Evolutionary conservation across 192 early-diverging fungal genomes (phyloP).

Genomic region (Spizellomyces sp.): DNA sequence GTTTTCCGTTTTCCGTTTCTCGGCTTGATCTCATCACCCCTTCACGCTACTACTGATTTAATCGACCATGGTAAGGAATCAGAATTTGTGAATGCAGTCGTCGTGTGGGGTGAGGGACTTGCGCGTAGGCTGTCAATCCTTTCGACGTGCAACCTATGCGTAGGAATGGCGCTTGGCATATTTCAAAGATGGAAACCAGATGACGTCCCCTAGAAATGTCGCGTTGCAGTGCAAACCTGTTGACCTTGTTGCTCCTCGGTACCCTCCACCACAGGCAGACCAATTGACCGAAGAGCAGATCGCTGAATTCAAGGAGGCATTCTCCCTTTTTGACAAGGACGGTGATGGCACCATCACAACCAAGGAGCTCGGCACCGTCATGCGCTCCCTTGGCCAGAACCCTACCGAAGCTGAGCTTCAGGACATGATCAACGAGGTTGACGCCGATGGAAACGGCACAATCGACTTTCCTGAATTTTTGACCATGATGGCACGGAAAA

Average conservation of each 20-base stretch:
- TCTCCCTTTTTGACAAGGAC: slow-evolving; percentile 93
- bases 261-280: slow-evolving; percentile 61
- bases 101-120: too few species aligned
- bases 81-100: too few species aligned
- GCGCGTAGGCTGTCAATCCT: too few species aligned
- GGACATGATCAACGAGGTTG: slow-evolving; percentile 95
- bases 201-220: too few species aligned
- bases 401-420: slow-evolving; percentile 91
- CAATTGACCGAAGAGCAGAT: slow-evolving; percentile 88
- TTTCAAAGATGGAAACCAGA: too few species aligned
- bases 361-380: slow-evolving; percentile 93
- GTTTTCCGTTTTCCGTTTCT: too few species aligned
- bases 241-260: not conserved
- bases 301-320: slow-evolving; percentile 84
- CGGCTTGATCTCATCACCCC: too few species aligned
- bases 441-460: slow-evolving; percentile 90
- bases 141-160: too few species aligned
- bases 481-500: slow-evolving; percentile 89
- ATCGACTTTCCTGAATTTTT: slow-evolving; percentile 96
- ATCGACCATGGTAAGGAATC: too few species aligned
- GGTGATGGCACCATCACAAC: slow-evolving; percentile 92
- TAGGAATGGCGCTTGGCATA: too few species aligned
- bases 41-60: too few species aligned
- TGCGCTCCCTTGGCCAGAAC: slow-evolving; percentile 91
- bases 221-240: too few species aligned